Percentiles rank a stretch among this genome's conserved stretches.
Evolutionary conservation across 768 basidiomycete species (phyloP).

Genomic region (Hygrophoropsis aurantiaca): DNA sequence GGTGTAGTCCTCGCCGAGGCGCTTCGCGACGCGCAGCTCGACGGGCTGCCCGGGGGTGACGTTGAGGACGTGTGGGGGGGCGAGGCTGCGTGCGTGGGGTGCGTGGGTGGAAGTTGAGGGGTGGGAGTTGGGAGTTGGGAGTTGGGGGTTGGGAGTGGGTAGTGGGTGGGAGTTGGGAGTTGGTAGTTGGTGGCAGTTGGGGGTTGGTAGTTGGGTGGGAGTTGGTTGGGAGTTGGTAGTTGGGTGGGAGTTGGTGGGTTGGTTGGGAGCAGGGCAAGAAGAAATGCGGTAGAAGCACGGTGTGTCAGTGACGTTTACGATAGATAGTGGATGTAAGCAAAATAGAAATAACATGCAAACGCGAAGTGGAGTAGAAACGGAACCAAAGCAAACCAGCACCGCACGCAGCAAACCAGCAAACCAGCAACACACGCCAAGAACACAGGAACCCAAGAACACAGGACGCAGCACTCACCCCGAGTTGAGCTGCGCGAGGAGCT

Average conservation of each 20-base stretch:
- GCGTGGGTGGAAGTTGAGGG: background rate
- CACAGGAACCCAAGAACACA: background rate
- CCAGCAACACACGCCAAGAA: too few relatives aligned
- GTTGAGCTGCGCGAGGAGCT: constrained; percentile 73
- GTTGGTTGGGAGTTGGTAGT: too few relatives aligned
- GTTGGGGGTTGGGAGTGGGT: too few relatives aligned
- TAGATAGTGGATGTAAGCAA: background rate
- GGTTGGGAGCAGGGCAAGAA: too few relatives aligned
- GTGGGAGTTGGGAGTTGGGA: background rate
- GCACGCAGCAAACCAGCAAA: too few relatives aligned
- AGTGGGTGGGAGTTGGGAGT: too few relatives aligned
- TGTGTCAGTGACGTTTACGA: too few relatives aligned
- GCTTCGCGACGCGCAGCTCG: constrained; percentile 74
- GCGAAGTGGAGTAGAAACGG: background rate
- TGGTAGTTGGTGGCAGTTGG: too few relatives aligned
- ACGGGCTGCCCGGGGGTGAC: constrained; percentile 78
- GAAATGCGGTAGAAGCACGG: too few relatives aligned
- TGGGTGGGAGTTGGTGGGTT: too few relatives aligned
- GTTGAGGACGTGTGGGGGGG: constrained; percentile 76
- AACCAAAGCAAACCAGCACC: too few relatives aligned
- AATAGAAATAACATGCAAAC: background rate
- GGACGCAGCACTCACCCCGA: constrained; percentile 56
- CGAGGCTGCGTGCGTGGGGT: constrained; percentile 47
- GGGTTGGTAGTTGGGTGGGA: too few relatives aligned
- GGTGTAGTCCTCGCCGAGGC: constrained; percentile 69